Evolutionary conservation across 2,329 filamentous ascomycete species (phyloP), one percentile per base, ranked within the genome.

Genomic region (Bipolaris oryzae): DNA sequence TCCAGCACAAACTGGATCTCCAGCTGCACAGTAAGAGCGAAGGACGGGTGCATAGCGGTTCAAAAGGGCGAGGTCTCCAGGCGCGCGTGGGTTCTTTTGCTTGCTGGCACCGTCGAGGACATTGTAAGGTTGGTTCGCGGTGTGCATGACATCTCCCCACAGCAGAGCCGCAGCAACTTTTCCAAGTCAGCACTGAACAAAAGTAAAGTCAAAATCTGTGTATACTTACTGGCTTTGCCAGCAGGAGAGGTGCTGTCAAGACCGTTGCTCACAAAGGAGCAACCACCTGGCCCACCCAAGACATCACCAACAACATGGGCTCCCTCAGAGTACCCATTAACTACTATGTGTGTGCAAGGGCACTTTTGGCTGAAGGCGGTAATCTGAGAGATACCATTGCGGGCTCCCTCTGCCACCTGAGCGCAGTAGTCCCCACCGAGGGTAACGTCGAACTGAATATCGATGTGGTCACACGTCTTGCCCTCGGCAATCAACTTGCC

Each of bases 1-100:
- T 37, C 83, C 84, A 72, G 84, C 88, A 78, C 86, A 88, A 73
- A 85, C 87, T 0, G 85, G 85, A 61, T 88, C 86, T 2, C 81
- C 67, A 9, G 80, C 76, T 62, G 87, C 85, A 67, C 86, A 88
- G 78, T 87, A 88, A 6, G 84, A 84, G 73, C 86, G 77, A 58
- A 88, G 83, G 62, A 83, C 84, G 3, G 67, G 65, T 5, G 83
- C 79, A 55, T 64, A 69, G 47, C 57, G 59, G 48, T 66, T 67
- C n/a, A 69, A 59, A 33, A 48, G 59, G 20, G 55, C 57, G 16
- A 69, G 62, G 39, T 60, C 57, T 5, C 23, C 50, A 10, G 54
- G 43, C 38, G 39, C 35, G 42, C 65, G 65, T 34, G 55, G 55
- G 51, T 51, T 50, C 13, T 42, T 46, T 51, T 65, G 58, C 46